Base-by-base conservation (phyloP, 495 filamentous ascomycete genomes). In the Articulospora tetracladia region DNA sequence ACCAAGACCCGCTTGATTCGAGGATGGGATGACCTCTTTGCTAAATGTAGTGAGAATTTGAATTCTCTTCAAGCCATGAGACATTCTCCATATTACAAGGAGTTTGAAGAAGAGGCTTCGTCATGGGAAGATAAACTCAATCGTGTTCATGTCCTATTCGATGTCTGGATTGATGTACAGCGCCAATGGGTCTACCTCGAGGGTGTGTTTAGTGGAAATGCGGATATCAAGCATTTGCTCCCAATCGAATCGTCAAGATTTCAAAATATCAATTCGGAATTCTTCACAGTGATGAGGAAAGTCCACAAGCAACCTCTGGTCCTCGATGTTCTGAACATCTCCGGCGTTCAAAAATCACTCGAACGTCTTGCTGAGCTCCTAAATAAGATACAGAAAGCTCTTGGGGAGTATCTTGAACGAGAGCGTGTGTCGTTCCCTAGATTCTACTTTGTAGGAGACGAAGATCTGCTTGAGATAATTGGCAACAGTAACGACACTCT, bases 81-180 rank as follows among this genome's bases (percentile, higher is more conserved):
- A 70, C 93, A 99, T 71, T 99, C 94, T 6, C 94, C 94, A 0
- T 99, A 98, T 71, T 98, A 95, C 76, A 97, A 96, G 70, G 93
- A 97, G 66, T 99, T 99, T 64, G 94, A 98, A 69, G 94, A 98
- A 66, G 95, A 98, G 62, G 94, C 94, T 20, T 88, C 92, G 1
- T 82, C 86, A 2, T 99, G 95, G 95, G 94, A 99, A 74, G 94
- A 99, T 72, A 96, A 95, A 67, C 80, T 99, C 44, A 99, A 99
- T 72, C 86, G 95, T 36, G 91, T 98, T 22, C 94, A 98, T 70
- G 91, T 98, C 30, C 80, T 98, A 1, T 99, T 99, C 69, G 95
- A 99, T 74, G 91, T 98, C 27, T 99, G 94, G 94, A 98, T 99
- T 63, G 94, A 99, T 75, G 95, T 99, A 25, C 94, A 99, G 73